These are phyloP conservation scores for Penicillium longicatenatum DNA, from an alignment of 495 filamentous ascomycete species.

Conservation along the genomic window DNA sequence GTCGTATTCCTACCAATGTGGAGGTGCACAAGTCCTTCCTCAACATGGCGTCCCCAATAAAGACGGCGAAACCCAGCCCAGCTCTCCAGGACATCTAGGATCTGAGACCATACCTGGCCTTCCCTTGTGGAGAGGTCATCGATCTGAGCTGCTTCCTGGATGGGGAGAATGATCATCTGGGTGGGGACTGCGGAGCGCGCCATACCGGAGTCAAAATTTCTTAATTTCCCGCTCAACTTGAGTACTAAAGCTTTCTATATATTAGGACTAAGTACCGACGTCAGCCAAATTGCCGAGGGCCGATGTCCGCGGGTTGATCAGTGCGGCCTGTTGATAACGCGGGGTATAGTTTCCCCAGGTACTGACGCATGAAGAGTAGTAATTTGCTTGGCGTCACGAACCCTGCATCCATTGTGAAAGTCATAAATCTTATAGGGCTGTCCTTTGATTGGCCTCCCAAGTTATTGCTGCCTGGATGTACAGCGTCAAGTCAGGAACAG, in stretches of 20 bases:
- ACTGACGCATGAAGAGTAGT: not conserved
- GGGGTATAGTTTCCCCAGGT: slow-evolving; percentile 16
- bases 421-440: too few species aligned
- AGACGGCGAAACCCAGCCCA: slow-evolving; percentile 22
- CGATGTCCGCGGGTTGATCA: slow-evolving; percentile 19
- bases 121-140: slow-evolving; percentile 19
- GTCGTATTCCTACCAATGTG: slow-evolving; percentile 20
- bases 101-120: slow-evolving; percentile 22
- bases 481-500: too few species aligned
- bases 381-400: not conserved
- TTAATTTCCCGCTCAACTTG: not conserved
- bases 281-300: slow-evolving; percentile 12
- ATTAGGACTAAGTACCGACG: not conserved
- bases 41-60: slow-evolving; percentile 28
- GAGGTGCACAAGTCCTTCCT: slow-evolving; percentile 22
- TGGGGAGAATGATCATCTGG: slow-evolving; percentile 30
- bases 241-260: slow-evolving; percentile 6
- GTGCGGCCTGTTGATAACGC: slow-evolving; percentile 10
- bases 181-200: slow-evolving; percentile 29
- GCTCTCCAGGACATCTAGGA: slow-evolving; percentile 20
- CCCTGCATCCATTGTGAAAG: too few species aligned
- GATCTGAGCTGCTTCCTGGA: slow-evolving; percentile 21
- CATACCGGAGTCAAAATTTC: slow-evolving; percentile 6
- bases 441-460: too few species aligned
- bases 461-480: too few species aligned